Conservation (phyloP, 768 basidiomycete species). For the Xerocomellus dryophilus region DNA sequence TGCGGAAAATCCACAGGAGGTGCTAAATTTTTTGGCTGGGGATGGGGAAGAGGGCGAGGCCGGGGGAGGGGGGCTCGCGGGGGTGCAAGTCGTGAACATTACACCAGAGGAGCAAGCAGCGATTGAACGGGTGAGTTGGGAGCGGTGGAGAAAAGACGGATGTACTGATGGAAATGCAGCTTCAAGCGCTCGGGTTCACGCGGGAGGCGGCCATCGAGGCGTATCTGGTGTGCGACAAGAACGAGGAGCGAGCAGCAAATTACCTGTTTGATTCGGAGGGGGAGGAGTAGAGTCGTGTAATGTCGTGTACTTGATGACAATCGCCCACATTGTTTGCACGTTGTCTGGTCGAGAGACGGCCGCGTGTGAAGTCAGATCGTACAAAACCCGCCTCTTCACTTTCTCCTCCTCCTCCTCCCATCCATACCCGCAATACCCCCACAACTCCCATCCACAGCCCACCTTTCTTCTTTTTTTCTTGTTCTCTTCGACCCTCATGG, state of each 20-base stretch:
- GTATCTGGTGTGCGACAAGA: slow-evolving; percentile 93
- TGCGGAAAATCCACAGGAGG: slow-evolving; percentile 65
- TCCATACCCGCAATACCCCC: slow-evolving; percentile 32
- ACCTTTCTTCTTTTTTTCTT: background rate
- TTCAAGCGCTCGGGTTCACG: slow-evolving; percentile 85
- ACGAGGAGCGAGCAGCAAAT: slow-evolving; percentile 95
- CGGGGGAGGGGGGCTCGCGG: slow-evolving; percentile 36
- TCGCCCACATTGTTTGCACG: slow-evolving; percentile 29
- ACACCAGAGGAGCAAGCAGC: slow-evolving; percentile 87
- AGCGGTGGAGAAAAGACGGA: background rate
- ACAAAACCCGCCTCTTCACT: slow-evolving; percentile 23
- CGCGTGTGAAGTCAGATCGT: slow-evolving; percentile 30
- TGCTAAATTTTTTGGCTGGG: slow-evolving; percentile 61
- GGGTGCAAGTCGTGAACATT: slow-evolving; percentile 56
- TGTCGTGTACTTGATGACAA: background rate
- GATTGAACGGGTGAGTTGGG: slow-evolving; percentile 73
- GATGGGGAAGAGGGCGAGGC: slow-evolving; percentile 39
- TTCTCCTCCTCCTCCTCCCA: slow-evolving; percentile 11
- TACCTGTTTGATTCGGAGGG: slow-evolving; percentile 74
- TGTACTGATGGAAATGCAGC: slow-evolving; percentile 42
- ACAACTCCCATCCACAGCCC: background rate
- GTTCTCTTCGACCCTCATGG: slow-evolving; percentile 18
- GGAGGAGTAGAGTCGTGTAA: slow-evolving; percentile 27
- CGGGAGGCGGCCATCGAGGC: slow-evolving; percentile 82
- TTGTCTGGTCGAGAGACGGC: slow-evolving; percentile 5